These are phyloP conservation scores for Penicillium roqueforti DNA, from an alignment of 495 filamentous ascomycete species.

Conservation along the genomic window DNA sequence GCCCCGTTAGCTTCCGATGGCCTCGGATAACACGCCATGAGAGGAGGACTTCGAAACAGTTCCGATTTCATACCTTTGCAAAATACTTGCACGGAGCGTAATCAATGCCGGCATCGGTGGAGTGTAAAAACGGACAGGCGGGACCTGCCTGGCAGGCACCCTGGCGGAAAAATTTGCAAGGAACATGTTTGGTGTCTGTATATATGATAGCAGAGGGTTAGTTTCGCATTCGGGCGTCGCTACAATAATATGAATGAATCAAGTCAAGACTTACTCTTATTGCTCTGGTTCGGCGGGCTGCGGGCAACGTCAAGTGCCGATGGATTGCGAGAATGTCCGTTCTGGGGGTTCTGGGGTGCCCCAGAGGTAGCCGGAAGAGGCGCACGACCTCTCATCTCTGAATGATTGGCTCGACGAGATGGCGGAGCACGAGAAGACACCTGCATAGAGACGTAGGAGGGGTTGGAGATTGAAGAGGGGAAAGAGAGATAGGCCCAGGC, in stretches of 20 bases:
- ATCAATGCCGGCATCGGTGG: slow-evolving; percentile 70
- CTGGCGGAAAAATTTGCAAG: slow-evolving; percentile 98
- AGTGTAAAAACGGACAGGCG: slow-evolving; percentile 94
- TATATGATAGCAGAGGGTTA: slow-evolving; percentile 18
- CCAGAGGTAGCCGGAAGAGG: slow-evolving; percentile 41
- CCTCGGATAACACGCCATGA: not conserved
- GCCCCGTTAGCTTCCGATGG: slow-evolving; percentile 5
- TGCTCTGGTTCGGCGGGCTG: slow-evolving; percentile 69
- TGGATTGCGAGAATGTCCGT: slow-evolving; percentile 46
- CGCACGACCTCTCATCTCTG: slow-evolving; percentile 45
- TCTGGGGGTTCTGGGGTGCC: slow-evolving; percentile 38
- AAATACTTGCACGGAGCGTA: slow-evolving; percentile 97
- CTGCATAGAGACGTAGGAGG: slow-evolving; percentile 18
- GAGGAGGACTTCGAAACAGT: not conserved
- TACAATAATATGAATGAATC: not conserved
- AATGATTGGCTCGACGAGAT: slow-evolving; percentile 20
- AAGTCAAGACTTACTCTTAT: slow-evolving; percentile 60
- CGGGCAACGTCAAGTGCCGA: slow-evolving; percentile 51
- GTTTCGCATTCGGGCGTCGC: not conserved
- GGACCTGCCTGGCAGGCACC: slow-evolving; percentile 94
- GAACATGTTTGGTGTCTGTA: slow-evolving; percentile 91
- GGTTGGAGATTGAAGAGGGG: slow-evolving; percentile 12
- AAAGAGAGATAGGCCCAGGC: slow-evolving; percentile 16
- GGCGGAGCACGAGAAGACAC: slow-evolving; percentile 24
- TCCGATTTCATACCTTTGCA: slow-evolving; percentile 66